Base-by-base conservation (phyloP, 2,329 filamentous ascomycete species). In the Diaporthe sp. region DNA sequence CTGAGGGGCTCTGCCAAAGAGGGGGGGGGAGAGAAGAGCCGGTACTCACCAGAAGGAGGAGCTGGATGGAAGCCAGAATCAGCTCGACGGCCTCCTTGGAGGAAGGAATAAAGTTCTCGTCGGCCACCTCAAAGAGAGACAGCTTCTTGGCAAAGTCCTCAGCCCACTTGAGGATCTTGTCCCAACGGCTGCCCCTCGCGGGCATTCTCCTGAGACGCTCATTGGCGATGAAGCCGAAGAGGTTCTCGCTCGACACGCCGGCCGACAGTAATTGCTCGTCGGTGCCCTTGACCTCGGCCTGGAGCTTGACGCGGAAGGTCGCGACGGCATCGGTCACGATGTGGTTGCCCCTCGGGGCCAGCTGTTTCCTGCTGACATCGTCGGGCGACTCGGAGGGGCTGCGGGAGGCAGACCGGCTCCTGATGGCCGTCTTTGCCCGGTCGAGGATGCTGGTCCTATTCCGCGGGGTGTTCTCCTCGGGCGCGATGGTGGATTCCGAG, bases 91-190 rank as follows among this genome's bases (percentile, higher is more conserved):
- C 76, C 62, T 77, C 76, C 62, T 77, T 77, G 73, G 76, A 77
- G 7, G 76, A 77, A 17, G 76, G 76, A 46, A 77, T 77, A 17
- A 77, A 77, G 70, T 60, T 68, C 37, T 77, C 76, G 28, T 75
- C 76, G 19, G 73, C 72, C 31, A 77, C 62, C 70, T 77, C 76
- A 31, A 77, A 77, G 31, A 77, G 73, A 44, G 76, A 73, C 49
- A 77, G 76, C 70, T 73, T 77, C 76, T 77, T 77, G 73, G 76
- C 73, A 62, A 77, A 77, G 61, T 77, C 76, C 44, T 77, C 76
- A 42, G 73, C 73, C 73, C 74, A 75, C 37, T 77, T 77, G 53
- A 77, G 73, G 71, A 77, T 77, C 67, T 77, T 77, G 62, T 77
- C 76, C 76, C 76, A 77, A 28, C 76, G 76, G 46, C 76, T 77